A percentile compares a stretch with the other conserved stretches of the same genome.
Evolutionary conservation across 2,329 filamentous ascomycete species (phyloP).

Genomic region (Botrytis cinerea): DNA sequence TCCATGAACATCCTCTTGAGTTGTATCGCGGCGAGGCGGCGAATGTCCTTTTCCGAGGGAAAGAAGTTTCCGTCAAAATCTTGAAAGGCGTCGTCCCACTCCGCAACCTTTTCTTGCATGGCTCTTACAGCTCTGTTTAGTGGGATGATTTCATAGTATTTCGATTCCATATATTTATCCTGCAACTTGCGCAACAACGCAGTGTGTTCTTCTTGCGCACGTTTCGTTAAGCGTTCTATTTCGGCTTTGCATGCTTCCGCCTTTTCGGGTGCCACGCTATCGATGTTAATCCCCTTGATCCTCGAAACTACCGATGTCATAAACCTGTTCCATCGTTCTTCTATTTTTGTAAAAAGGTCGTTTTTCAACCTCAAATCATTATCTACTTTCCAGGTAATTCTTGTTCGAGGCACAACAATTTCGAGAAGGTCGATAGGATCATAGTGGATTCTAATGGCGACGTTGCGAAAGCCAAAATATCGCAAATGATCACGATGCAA

Average conservation of each 20-base stretch:
- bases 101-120: constrained; percentile 88
- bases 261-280: constrained; percentile 87
- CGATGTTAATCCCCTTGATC: constrained; percentile 84
- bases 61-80: constrained; percentile 94
- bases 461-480: constrained; percentile 87
- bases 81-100: constrained; percentile 88
- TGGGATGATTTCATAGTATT: constrained; percentile 95
- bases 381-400: constrained; percentile 97
- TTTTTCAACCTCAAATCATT: constrained; percentile 92
- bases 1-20: constrained; percentile 94
- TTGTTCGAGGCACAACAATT: constrained; percentile 85
- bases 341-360: constrained; percentile 78
- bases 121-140: constrained; percentile 85
- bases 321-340: constrained; percentile 81
- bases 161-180: constrained; percentile 87
- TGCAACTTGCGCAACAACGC: constrained; percentile 76
- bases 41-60: constrained; percentile 92
- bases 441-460: constrained; percentile 86
- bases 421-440: constrained; percentile 91
- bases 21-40: constrained; percentile 86
- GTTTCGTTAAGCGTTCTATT: constrained; percentile 75
- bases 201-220: constrained; percentile 80
- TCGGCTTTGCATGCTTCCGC: constrained; percentile 78
- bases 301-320: constrained; percentile 83
- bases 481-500: constrained; percentile 89